phyloP scores from a whole-genome alignment of 2,329 filamentous ascomycete genomes.

The Aspergillus sojae region DNA sequence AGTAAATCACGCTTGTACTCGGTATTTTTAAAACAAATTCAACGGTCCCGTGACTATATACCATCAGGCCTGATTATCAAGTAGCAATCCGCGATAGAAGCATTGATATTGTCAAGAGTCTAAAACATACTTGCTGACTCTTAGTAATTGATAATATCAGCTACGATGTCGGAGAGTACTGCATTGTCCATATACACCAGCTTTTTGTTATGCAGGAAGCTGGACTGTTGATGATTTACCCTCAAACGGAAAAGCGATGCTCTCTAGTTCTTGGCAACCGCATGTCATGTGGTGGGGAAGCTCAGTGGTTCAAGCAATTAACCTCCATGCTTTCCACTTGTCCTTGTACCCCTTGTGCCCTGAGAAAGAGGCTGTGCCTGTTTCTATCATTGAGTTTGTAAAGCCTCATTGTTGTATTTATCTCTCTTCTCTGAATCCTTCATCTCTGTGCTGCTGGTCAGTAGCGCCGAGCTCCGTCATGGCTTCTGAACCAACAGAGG shows the following conservation, averaged over 20 bases:
- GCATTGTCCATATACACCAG: background rate
- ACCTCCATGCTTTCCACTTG: background rate
- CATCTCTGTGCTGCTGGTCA: background rate
- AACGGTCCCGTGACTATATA: background rate
- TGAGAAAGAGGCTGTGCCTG: background rate
- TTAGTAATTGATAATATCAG: background rate
- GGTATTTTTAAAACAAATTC: background rate
- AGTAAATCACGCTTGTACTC: background rate
- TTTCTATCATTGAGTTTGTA: too few species aligned
- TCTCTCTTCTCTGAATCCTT: background rate
- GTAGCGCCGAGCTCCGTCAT: conserved; percentile 23
- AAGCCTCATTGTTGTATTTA: background rate
- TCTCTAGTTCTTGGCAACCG: conserved; percentile 16
- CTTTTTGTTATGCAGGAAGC: background rate
- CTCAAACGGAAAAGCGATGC: background rate
- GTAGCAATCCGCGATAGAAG: background rate
- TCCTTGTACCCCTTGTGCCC: background rate
- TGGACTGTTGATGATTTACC: background rate
- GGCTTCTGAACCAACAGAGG: conserved; percentile 43
- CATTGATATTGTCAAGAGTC: background rate
- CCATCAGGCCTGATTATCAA: background rate
- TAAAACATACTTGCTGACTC: background rate
- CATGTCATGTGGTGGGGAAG: conserved; percentile 27
- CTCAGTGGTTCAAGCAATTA: conserved; percentile 8
- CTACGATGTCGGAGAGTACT: background rate